phyloP scores from a whole-genome alignment of 495 filamentous ascomycete species.

The Aspergillus carlsbadensis region DNA sequence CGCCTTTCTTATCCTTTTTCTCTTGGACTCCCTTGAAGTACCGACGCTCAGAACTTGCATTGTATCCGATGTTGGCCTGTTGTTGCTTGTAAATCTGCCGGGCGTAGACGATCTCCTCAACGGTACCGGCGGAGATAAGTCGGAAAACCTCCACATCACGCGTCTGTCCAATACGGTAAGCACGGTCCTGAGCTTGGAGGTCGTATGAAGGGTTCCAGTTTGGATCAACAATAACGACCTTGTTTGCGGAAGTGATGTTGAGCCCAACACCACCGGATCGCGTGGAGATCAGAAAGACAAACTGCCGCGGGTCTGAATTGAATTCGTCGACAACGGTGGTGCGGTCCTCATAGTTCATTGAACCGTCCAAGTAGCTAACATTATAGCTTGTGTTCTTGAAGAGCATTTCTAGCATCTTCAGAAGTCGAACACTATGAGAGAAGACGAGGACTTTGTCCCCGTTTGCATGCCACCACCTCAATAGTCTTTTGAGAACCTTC shows the following conservation, averaged over 20 bases:
- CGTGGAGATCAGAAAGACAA: conserved; percentile 95
- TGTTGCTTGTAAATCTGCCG: conserved; percentile 99
- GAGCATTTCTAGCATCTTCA: conserved; percentile 82
- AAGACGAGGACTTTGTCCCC: conserved; percentile 96
- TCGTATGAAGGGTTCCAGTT: conserved; percentile 97
- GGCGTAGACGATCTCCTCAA: conserved; percentile 97
- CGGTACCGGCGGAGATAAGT: conserved; percentile 87
- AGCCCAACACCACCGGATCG: conserved; percentile 86
- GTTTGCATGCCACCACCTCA: conserved; percentile 84
- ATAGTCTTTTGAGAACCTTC: conserved; percentile 84
- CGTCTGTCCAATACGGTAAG: conserved; percentile 91
- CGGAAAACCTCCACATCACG: conserved; percentile 96
- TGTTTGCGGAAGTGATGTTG: conserved; percentile 97
- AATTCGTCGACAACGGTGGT: conserved; percentile 79
- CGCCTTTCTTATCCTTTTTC: conserved; percentile 75
- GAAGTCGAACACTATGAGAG: conserved; percentile 79
- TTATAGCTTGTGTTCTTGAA: conserved; percentile 91
- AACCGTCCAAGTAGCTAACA: conserved; percentile 86
- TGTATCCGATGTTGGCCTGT: conserved; percentile 97
- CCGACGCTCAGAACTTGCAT: conserved; percentile 82
- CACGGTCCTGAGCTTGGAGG: conserved; percentile 93
- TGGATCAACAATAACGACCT: conserved; percentile 95
- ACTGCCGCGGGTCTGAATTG: conserved; percentile 84
- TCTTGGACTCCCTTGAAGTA: conserved; percentile 97
- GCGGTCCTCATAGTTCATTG: conserved; percentile 83